These are phyloP conservation scores for Sorghum bicolor DNA, from an alignment of 176 grass and related monocot genomes.

Conservation along the genomic window DNA sequence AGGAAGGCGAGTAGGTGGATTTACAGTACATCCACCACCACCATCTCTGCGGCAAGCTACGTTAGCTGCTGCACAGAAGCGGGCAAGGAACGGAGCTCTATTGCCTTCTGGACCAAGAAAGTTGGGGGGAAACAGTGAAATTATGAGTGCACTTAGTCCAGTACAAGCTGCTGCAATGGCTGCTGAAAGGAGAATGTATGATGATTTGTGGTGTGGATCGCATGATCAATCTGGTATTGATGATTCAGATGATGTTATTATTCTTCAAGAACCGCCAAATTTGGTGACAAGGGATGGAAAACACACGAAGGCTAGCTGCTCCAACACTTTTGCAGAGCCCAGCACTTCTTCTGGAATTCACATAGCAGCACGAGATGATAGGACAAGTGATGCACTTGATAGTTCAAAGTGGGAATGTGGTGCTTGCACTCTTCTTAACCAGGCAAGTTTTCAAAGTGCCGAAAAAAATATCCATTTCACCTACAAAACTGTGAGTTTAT, in stretches of 20 bases:
- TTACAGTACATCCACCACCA: constrained; percentile 54
- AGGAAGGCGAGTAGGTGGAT: constrained; percentile 80
- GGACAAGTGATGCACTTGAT: constrained; percentile 22
- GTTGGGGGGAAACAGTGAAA: constrained; percentile 74
- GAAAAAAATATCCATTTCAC: background rate
- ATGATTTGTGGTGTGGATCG: constrained; percentile 97
- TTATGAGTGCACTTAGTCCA: constrained; percentile 89
- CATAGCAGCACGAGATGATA: constrained; percentile 14
- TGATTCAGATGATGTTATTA: constrained; percentile 42
- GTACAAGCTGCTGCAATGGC: constrained; percentile 98
- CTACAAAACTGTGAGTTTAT: background rate
- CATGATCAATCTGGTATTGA: constrained; percentile 39
- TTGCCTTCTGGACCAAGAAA: constrained; percentile 82
- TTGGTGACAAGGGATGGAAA: constrained; percentile 19
- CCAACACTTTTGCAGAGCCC: background rate
- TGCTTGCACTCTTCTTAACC: constrained; percentile 83
- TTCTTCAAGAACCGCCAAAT: constrained; percentile 32
- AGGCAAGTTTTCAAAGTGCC: constrained; percentile 47
- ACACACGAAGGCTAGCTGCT: background rate
- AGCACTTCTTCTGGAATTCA: constrained; percentile 18
- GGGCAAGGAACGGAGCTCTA: constrained; percentile 65
- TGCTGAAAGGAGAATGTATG: constrained; percentile 84
- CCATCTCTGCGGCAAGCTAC: constrained; percentile 67
- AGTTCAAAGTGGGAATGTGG: constrained; percentile 67
- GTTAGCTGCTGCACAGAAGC: constrained; percentile 66